Base-by-base conservation (phyloP, 345 rosid genomes). In the Camelina hispida region DNA sequence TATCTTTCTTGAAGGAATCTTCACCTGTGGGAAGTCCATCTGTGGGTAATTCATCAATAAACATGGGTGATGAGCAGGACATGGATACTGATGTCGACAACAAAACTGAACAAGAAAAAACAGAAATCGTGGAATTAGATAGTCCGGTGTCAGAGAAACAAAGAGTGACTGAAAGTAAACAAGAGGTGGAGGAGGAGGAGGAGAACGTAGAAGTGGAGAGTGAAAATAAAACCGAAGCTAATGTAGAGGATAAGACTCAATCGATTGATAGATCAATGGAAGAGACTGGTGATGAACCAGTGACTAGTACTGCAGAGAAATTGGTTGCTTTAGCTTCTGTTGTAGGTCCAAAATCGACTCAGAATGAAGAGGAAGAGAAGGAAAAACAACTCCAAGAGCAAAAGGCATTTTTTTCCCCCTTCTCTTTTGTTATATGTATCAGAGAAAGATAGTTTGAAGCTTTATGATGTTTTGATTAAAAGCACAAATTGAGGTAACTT, bases 21-120 rank as follows among this genome's bases (percentile, higher is more conserved):
- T 88, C 90, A 44, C 84, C 79, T 28, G 77, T 66, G 5, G 91
- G 85, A 71, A 90, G 97, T 76, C 93, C 82, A 9, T 82, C 81
- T 52, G 91, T 85, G 18, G 97, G 80, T 65, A 96, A 86, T 71
- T 85, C 89, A 64, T 85, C 90, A 17, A 84, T 88, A 76, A 86
- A 89, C 77, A 84, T 84, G 77, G 95, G 75, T 51, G 96, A 90
- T 73, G 87, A 89, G 44, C 80, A 74, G 50, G 93, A 84, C 66
- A 80, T 51, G 28, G 93, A 87, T 78, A 88, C 77, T 43, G 97
- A 90, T 62, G 84, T 64, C 59, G 93, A 84, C 83, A 89, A 80
- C 69, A 81, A 71, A 78, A 80, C 73, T 42, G 83, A 57, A 34
- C 87, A 82, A 71, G 77, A 62, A 55, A 85, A 84, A 79, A 3